Evolutionary conservation across 2,329 filamentous ascomycete genomes (phyloP).

Genomic region (Ceratocystis diversiconidia): DNA sequence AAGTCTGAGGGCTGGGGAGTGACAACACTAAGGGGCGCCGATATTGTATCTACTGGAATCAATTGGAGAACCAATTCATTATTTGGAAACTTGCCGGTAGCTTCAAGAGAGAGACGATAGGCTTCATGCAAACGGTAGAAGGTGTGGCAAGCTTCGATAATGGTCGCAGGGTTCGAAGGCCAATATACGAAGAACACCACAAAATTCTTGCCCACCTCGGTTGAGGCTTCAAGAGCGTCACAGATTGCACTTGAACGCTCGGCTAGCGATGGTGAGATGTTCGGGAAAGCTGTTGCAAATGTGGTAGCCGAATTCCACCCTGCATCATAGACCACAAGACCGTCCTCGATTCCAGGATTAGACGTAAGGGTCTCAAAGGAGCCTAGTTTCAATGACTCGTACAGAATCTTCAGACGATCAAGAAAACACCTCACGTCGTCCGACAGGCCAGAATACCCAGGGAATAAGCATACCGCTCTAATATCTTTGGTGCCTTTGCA

Average conservation of each 20-base stretch:
- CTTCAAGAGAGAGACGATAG: slow-evolving; percentile 22
- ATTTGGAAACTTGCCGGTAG: neutral
- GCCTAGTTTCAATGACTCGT: slow-evolving; percentile 62
- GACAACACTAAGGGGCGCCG: slow-evolving; percentile 46
- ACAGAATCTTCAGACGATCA: slow-evolving; percentile 51
- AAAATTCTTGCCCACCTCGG: slow-evolving; percentile 42
- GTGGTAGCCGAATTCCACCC: neutral
- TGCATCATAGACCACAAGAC: slow-evolving; percentile 27
- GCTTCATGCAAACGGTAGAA: slow-evolving; percentile 59
- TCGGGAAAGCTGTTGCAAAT: slow-evolving; percentile 4
- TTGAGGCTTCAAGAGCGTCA: slow-evolving; percentile 29
- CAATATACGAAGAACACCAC: slow-evolving; percentile 67
- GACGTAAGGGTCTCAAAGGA: slow-evolving; percentile 40
- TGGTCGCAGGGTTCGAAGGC: slow-evolving; percentile 43
- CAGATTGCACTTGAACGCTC: slow-evolving; percentile 28
- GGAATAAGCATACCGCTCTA: slow-evolving; percentile 55
- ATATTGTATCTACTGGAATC: slow-evolving; percentile 53
- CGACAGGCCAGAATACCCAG: slow-evolving; percentile 47
- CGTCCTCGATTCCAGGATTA: slow-evolving; percentile 32
- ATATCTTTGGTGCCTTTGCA: slow-evolving; percentile 58
- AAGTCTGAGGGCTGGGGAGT: slow-evolving; percentile 48
- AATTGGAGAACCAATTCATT: slow-evolving; percentile 44
- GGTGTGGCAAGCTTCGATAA: slow-evolving; percentile 57
- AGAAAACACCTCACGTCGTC: slow-evolving; percentile 51
- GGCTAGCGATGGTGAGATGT: slow-evolving; percentile 27